Percentiles rank a stretch among this genome's conserved stretches.
Evolutionary conservation across 176 grass and related monocot genomes (phyloP).

Genomic region (Cenchrus americanus): DNA sequence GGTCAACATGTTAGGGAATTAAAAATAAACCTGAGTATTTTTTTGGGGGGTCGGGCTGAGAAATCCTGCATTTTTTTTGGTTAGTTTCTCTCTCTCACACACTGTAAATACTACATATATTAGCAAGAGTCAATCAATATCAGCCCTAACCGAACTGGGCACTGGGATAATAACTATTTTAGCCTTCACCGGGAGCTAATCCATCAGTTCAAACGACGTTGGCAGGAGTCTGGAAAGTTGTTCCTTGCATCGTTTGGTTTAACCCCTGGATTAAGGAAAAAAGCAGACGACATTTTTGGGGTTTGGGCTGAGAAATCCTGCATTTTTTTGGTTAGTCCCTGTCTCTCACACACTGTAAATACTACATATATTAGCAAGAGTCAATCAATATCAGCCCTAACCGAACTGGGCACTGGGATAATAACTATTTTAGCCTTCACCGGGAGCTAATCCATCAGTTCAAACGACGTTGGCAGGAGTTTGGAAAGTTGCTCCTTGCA

Average conservation of each 20-base stretch:
- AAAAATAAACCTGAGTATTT: constrained; percentile 44
- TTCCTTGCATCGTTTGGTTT: neutral
- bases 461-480: constrained; percentile 29
- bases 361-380: neutral
- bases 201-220: constrained; percentile 29
- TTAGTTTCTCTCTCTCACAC: constrained; percentile 1
- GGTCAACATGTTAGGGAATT: constrained; percentile 48
- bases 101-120: neutral
- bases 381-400: neutral
- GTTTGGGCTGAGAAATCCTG: constrained; percentile 20
- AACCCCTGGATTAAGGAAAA: constrained; percentile 16
- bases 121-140: neutral
- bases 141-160: neutral
- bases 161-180: constrained; percentile 7
- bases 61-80: constrained; percentile 14
- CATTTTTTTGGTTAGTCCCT: constrained; percentile 7
- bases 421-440: constrained; percentile 6
- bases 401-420: neutral
- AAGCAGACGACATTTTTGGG: constrained; percentile 13
- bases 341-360: neutral
- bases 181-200: constrained; percentile 15
- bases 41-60: constrained; percentile 4
- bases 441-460: constrained; percentile 21
- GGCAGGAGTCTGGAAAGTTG: constrained; percentile 23
- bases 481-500: constrained; percentile 10